Percentiles rank a stretch among this genome's conserved stretches.
phyloP scores from a whole-genome alignment of 202 grass and related monocot genomes.

The Tripidium arundinaceum region DNA sequence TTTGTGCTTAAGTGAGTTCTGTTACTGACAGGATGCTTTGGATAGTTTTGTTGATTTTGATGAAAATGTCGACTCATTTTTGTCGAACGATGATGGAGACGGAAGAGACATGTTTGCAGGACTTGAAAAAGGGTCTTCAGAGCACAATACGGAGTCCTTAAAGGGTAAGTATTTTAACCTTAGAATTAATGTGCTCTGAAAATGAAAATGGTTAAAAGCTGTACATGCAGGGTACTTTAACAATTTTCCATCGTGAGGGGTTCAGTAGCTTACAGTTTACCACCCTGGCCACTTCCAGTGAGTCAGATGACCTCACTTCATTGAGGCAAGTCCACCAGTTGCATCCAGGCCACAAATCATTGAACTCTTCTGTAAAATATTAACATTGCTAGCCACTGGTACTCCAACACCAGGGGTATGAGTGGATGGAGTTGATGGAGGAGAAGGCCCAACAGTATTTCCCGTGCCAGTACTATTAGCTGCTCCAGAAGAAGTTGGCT shows the following conservation, averaged over 20 bases:
- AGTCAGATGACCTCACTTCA: not conserved
- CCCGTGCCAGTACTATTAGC: slow-evolving; percentile 97
- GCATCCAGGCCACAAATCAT: slow-evolving; percentile 64
- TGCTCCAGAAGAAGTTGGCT: slow-evolving; percentile 87
- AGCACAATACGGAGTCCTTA: slow-evolving; percentile 68
- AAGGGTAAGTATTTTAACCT: slow-evolving; percentile 49
- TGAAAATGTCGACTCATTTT: slow-evolving; percentile 96
- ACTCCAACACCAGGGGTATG: slow-evolving; percentile 81
- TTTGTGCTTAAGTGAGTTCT: slow-evolving; percentile 34
- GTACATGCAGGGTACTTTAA: slow-evolving; percentile 1
- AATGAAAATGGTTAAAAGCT: slow-evolving; percentile 1
- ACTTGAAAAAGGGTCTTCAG: slow-evolving; percentile 73
- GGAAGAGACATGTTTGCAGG: slow-evolving; percentile 81
- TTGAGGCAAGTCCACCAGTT: slow-evolving; percentile 54
- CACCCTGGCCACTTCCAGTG: not conserved
- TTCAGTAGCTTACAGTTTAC: not conserved
- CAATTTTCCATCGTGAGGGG: not conserved
- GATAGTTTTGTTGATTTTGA: slow-evolving; percentile 88
- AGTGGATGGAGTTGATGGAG: slow-evolving; percentile 90
- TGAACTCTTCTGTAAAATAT: slow-evolving; percentile 59
- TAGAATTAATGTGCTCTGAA: slow-evolving; percentile 15
- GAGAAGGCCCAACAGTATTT: slow-evolving; percentile 74
- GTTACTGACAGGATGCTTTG: slow-evolving; percentile 71
- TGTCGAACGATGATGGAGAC: slow-evolving; percentile 87
- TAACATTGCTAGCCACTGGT: slow-evolving; percentile 52